Base-by-base conservation (phyloP, 2,329 filamentous ascomycete genomes). In the Colletotrichum kahawae region DNA sequence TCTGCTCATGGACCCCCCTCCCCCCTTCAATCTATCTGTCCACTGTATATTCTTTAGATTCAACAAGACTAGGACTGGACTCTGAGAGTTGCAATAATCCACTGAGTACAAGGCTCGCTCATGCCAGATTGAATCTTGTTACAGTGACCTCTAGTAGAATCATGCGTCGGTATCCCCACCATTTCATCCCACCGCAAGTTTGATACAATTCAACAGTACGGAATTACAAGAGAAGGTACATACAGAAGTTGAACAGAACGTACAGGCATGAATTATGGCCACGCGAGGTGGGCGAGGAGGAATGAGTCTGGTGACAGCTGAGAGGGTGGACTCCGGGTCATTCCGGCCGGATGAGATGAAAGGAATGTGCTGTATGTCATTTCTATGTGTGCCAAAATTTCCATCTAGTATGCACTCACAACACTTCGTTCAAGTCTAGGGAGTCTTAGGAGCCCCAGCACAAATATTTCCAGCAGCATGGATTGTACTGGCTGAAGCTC, bases 261-360 rank as follows among this genome's bases (percentile, higher is more conserved):
- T 12, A 48, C 18, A 21, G 3, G 9, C 0, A 48, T 48, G 38
- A 1, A 7, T 0, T 48, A 48, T 0, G 18, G 38, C n/a, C 38
- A 3, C 38, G 18, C 38, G 18, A n/a, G 38, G 18, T 48, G 2
- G 18, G 5, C 18, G 9, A n/a, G 18, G 38, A 48, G 38, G 38
- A 48, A 48, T 12, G 38, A 48, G 38, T n/a, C 38, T n/a, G 9
- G 38, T 12, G 0, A 48, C 18, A 48, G 38, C 38, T n/a, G 38
- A 48, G 0, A 48, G 1, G 38, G 18, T n/a, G 5, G 38, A 48
- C 38, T 48, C 38, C 38, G 18, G n/a, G 12, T 48, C 9, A n/a
- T 48, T 48, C 38, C 38, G 1, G 38, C 18, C 1, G 5, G 3
- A n/a, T 9, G 3, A 2, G 0, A 48, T 48, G 38, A 12, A 48